These are phyloP conservation scores for Lumnitzera littorea DNA, from an alignment of 345 rosid genomes.

Conservation along the genomic window DNA sequence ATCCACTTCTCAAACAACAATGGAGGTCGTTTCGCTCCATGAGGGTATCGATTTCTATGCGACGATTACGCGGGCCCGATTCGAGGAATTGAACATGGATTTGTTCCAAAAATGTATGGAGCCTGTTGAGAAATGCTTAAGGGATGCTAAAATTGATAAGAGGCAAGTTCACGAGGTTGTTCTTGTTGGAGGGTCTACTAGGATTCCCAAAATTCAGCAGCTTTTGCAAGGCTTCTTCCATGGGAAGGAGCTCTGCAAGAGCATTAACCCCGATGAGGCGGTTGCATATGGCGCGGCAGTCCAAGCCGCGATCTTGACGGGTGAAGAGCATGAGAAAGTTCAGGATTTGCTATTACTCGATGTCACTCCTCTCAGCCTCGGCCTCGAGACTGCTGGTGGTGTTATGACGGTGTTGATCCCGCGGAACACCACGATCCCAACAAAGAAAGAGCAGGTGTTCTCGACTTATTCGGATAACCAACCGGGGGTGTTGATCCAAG, in stretches of 20 bases:
- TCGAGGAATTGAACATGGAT: conserved; percentile 32
- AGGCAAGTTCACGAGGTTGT: conserved; percentile 16
- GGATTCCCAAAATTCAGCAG: conserved; percentile 27
- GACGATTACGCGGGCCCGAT: conserved; percentile 24
- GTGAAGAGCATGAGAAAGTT: conserved; percentile 24
- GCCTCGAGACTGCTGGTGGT: conserved; percentile 27
- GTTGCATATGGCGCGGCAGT: conserved; percentile 24
- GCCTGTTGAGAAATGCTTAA: conserved; percentile 25
- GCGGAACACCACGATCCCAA: conserved; percentile 24
- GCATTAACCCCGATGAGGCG: conserved; percentile 28
- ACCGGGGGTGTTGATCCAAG: conserved; percentile 24
- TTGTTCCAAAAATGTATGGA: conserved; percentile 26
- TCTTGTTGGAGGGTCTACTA: conserved; percentile 20
- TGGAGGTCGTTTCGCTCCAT: conserved; percentile 24
- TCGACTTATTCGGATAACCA: conserved; percentile 29
- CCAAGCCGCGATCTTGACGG: conserved; percentile 20
- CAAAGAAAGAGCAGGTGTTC: conserved; percentile 29
- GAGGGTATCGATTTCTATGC: conserved; percentile 29
- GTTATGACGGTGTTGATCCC: conserved; percentile 25
- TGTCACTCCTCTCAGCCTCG: conserved; percentile 29
- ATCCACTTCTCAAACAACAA: conserved; percentile 24
- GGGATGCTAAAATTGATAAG: conserved; percentile 24
- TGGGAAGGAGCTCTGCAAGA: conserved; percentile 26
- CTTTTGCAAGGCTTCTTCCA: conserved; percentile 21
- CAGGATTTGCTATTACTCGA: conserved; percentile 27